These are phyloP conservation scores for Eucalyptus regnans DNA, from an alignment of 345 rosid species.

Conservation along the genomic window DNA sequence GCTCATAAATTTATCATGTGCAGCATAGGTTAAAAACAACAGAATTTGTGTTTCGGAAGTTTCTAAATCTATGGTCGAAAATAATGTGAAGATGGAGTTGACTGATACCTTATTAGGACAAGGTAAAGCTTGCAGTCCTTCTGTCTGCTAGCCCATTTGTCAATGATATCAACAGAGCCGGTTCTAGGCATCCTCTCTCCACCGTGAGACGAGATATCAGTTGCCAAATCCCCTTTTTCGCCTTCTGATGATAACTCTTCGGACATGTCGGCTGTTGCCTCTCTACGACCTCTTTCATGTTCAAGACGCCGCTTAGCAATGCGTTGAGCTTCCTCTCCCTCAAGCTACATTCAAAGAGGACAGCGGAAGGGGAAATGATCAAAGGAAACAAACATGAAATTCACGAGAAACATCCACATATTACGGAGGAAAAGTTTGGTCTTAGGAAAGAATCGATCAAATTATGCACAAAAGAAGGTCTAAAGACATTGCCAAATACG, in stretches of 20 bases:
- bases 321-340: slow-evolving; percentile 31
- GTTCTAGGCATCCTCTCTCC: slow-evolving; percentile 30
- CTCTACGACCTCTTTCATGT: slow-evolving; percentile 40
- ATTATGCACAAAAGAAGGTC: background rate
- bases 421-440: background rate
- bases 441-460: background rate
- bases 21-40: background rate
- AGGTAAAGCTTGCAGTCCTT: slow-evolving; percentile 12
- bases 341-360: slow-evolving; percentile 12
- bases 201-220: slow-evolving; percentile 26
- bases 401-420: background rate
- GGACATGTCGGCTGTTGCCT: slow-evolving; percentile 46
- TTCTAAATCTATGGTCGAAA: background rate
- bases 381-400: background rate
- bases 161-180: slow-evolving; percentile 33
- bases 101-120: slow-evolving; percentile 21
- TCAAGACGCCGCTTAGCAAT: slow-evolving; percentile 31
- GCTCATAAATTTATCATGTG: background rate
- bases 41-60: background rate
- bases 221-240: slow-evolving; percentile 26
- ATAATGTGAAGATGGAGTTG: background rate
- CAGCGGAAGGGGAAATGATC: background rate
- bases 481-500: background rate
- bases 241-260: slow-evolving; percentile 40
- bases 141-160: slow-evolving; percentile 29